Percentiles rank a stretch among this genome's conserved stretches.
Evolutionary conservation across 2,329 filamentous ascomycete genomes (phyloP).

Genomic region (Botrytis galanthina): DNA sequence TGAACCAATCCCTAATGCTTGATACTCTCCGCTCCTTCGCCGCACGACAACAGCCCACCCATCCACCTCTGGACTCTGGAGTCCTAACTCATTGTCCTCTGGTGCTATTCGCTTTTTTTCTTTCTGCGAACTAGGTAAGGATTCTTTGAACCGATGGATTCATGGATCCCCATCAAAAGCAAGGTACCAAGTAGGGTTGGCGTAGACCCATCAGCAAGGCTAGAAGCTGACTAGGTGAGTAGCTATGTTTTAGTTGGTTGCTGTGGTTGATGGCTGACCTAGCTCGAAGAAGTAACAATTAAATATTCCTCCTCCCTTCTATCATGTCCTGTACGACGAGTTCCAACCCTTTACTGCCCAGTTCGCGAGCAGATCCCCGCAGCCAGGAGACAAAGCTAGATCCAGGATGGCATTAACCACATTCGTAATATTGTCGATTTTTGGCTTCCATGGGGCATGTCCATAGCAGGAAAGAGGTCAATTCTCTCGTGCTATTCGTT

Average conservation of each 20-base stretch:
- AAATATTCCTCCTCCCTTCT: neutral
- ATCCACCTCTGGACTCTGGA: neutral
- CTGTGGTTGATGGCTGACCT: neutral
- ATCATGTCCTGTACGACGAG: neutral
- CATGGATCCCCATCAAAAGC: constrained; percentile 7
- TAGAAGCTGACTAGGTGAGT: constrained; percentile 10
- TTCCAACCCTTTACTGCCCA: neutral
- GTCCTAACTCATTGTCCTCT: neutral
- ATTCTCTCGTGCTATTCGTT: neutral
- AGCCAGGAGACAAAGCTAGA: neutral
- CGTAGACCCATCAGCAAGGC: constrained; percentile 10
- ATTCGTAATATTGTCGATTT: neutral
- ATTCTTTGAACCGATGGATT: constrained; percentile 18
- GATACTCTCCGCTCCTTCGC: neutral
- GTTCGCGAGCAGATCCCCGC: constrained; percentile 3
- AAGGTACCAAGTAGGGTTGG: constrained; percentile 8
- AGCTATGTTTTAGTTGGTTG: constrained; percentile 7
- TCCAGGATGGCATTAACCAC: neutral
- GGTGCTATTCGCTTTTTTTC: neutral
- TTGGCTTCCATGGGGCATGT: neutral
- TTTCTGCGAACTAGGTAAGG: constrained; percentile 17
- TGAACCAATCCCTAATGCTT: constrained; percentile 5
- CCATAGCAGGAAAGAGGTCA: neutral
- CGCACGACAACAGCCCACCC: neutral
- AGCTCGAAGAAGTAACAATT: neutral